Conservation (phyloP, 495 filamentous ascomycete species). For the Penicillium manginii region DNA sequence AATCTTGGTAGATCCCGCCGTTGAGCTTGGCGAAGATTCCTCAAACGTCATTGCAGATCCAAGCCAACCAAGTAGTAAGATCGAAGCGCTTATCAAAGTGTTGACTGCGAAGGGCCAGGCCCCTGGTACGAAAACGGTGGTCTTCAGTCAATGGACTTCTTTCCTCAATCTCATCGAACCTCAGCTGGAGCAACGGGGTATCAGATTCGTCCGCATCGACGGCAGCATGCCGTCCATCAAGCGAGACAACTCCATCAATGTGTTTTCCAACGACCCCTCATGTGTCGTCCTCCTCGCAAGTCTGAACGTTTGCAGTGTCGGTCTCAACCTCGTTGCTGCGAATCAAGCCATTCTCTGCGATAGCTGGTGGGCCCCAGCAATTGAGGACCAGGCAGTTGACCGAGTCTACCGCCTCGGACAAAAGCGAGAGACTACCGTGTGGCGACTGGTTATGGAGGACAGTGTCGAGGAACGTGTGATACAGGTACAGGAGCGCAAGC, state of each 20-base stretch:
- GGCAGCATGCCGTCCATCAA: conserved; percentile 71
- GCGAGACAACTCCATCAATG: conserved; percentile 71
- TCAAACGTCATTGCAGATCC: conserved; percentile 56
- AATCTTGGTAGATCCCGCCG: conserved; percentile 67
- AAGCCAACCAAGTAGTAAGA: conserved; percentile 76
- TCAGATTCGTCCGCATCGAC: conserved; percentile 77
- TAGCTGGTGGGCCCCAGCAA: conserved; percentile 91
- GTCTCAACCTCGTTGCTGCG: conserved; percentile 85
- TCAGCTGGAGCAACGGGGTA: conserved; percentile 63
- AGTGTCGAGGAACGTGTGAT: conserved; percentile 87
- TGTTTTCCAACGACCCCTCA: conserved; percentile 66
- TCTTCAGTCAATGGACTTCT: conserved; percentile 94
- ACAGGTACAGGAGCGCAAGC: conserved; percentile 79
- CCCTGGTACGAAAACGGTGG: conserved; percentile 75
- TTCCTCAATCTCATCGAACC: conserved; percentile 81
- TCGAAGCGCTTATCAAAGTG: conserved; percentile 80
- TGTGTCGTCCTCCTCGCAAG: conserved; percentile 83
- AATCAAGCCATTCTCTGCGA: conserved; percentile 86
- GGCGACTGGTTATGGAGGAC: conserved; percentile 79
- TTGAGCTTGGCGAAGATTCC: conserved; percentile 53
- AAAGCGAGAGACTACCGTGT: conserved; percentile 75
- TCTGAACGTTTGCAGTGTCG: conserved; percentile 81
- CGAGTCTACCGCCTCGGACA: conserved; percentile 89
- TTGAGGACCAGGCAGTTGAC: conserved; percentile 93
- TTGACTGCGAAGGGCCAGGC: conserved; percentile 71